Evolutionary conservation across 306 rosid species (phyloP).

Genomic region (Elaeagnus macrophylla): DNA sequence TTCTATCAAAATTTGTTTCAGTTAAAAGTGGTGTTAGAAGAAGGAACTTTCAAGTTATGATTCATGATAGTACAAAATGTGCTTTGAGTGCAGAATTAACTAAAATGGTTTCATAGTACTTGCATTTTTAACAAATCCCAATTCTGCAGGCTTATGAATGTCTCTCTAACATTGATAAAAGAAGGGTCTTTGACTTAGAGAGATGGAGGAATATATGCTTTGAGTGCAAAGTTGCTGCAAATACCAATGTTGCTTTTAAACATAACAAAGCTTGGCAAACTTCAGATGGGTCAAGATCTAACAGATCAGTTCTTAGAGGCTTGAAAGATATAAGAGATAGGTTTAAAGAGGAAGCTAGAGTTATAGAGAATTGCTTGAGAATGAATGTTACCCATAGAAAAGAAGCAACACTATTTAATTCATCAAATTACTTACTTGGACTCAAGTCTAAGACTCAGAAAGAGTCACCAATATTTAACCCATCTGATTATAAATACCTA

Average conservation of each 20-base stretch:
- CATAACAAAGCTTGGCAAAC: slow-evolving; percentile 23
- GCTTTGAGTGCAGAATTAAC: no score
- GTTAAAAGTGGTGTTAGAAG: no score
- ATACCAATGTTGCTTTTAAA: slow-evolving; percentile 23
- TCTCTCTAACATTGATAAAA: slow-evolving; percentile 48
- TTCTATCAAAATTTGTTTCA: no score
- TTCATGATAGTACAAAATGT: no score
- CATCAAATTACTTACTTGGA: slow-evolving; percentile 18
- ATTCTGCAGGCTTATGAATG: slow-evolving; percentile 58
- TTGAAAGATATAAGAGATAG: slow-evolving; percentile 51
- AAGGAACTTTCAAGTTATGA: no score
- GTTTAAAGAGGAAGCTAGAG: slow-evolving; percentile 63
- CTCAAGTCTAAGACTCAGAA: slow-evolving; percentile 24
- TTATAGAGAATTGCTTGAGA: slow-evolving; percentile 65
- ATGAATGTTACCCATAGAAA: slow-evolving; percentile 33
- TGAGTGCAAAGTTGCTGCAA: slow-evolving; percentile 43
- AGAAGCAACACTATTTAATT: slow-evolving; percentile 36
- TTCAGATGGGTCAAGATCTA: slow-evolving; percentile 29
- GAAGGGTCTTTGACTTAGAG: slow-evolving; percentile 55
- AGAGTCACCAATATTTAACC: slow-evolving; percentile 80
- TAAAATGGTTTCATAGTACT: no score
- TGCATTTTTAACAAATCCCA: not conserved
- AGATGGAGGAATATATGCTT: slow-evolving; percentile 55
- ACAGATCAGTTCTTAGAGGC: slow-evolving; percentile 28
- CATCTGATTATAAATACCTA: slow-evolving; percentile 46